Conservation (phyloP, 208 protist genomes). For the Polymyxa betae region DNA sequence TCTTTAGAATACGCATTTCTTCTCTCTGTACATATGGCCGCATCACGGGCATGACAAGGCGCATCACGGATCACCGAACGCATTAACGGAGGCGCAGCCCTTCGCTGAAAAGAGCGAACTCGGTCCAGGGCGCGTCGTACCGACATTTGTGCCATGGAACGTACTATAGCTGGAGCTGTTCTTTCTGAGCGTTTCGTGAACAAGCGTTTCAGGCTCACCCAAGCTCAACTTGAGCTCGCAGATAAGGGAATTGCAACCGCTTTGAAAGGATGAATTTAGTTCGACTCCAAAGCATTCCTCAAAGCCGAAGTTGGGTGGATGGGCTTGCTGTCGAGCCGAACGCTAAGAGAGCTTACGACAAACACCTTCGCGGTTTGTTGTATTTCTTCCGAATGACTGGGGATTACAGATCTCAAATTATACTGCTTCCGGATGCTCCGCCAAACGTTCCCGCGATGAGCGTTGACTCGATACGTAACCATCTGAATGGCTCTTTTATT, state of each 20-base stretch:
- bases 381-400: neutral
- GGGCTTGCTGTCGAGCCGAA: neutral
- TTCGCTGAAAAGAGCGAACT: too few species aligned
- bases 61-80: too few species aligned
- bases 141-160: neutral
- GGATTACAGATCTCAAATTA: neutral
- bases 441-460: neutral
- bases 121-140: neutral
- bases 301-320: neutral
- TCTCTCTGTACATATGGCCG: too few species aligned
- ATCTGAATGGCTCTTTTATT: neutral
- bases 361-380: neutral
- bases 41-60: too few species aligned
- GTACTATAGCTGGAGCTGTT: neutral
- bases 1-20: too few species aligned
- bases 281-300: neutral
- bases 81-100: too few species aligned
- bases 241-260: neutral
- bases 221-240: neutral
- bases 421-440: neutral
- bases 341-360: neutral
- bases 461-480: neutral
- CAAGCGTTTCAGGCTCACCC: neutral
- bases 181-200: neutral
- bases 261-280: neutral